phyloP scores from a whole-genome alignment of 106 monocot species.

The Dendrobium officinale region DNA sequence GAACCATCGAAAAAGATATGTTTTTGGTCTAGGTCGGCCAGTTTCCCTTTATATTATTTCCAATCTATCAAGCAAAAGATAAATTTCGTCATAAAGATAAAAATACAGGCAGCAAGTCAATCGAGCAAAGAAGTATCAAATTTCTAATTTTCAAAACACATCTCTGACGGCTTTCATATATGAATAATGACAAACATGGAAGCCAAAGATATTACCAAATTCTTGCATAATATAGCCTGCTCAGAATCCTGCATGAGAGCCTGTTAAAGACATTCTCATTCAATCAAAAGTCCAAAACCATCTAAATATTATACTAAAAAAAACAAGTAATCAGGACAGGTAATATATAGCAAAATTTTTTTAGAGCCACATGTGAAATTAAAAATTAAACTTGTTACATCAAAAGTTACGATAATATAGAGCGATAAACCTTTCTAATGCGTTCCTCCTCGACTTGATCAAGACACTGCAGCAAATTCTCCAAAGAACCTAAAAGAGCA shows the following conservation, averaged over 20 bases:
- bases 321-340: not conserved
- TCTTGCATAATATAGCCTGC: slow-evolving; percentile 64
- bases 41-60: too few species aligned
- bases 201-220: slow-evolving; percentile 50
- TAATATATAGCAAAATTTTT: not conserved
- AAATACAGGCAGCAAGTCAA: not conserved
- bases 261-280: slow-evolving; percentile 24
- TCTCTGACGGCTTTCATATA: not conserved
- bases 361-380: not conserved
- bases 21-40: too few species aligned
- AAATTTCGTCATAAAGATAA: too few species aligned
- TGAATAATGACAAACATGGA: not conserved
- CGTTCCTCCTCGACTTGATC: slow-evolving; percentile 82
- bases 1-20: too few species aligned
- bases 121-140: too few species aligned
- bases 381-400: not conserved
- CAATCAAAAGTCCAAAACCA: not conserved
- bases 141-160: too few species aligned
- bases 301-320: not conserved
- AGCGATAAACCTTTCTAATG: slow-evolving; percentile 46
- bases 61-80: too few species aligned
- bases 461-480: slow-evolving; percentile 74
- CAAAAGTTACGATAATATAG: not conserved
- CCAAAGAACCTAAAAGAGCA: slow-evolving; percentile 55
- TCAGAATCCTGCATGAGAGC: slow-evolving; percentile 49